Evolutionary conservation across 2,329 filamentous ascomycete genomes (phyloP), one percentile per base, ranked within the genome.

Genomic region (Aspergillus ibericus): DNA sequence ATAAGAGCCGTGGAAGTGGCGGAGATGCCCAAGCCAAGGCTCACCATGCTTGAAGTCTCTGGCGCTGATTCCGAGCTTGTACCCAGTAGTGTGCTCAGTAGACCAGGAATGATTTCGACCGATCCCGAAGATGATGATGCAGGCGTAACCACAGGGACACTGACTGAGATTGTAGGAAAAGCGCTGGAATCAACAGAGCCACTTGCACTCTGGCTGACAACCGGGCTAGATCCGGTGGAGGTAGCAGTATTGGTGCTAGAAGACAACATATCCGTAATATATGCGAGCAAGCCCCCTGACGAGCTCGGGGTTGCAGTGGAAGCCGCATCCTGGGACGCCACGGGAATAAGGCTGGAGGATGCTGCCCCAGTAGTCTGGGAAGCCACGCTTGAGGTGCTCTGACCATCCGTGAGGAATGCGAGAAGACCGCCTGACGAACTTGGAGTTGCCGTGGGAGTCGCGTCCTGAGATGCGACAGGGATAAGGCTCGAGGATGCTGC

Each of bases 141-240:
- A 20, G 60, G 59, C 1, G 64, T 66, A 34, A 62, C 58, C 34
- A 58, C 59, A 32, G 70, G 69, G 50, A 71, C 63, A 51, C 67
- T 72, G 32, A 70, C 60, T n/a, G 69, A 58, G 13, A 72, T 68
- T 7, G 64, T 69, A 20, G 69, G 58, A 25, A 53, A 44, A 29
- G 51, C n/a, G n/a, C 36, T 32, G 25, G 51, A 25, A 27, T 53
- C 51, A 13, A 15, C 55, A 27, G 47, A 18, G 9, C 9, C 48
- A 29, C 48, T 57, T 20, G 47, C 29, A 53, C 55, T 53, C 27
- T 38, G 16, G 46, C 46, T 44, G 8, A 13, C 18, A 18, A 20
- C 38, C 9, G 55, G 20, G 36, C 16, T 27, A 16, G 55, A 52
- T 40, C 38, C 48, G 13, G 29, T 29, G 50, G 16, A 12, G 15